Evolutionary conservation across 2,329 filamentous ascomycete genomes (phyloP), one percentile per base, ranked within the genome.

Genomic region (Apiospora kogelbergensis): DNA sequence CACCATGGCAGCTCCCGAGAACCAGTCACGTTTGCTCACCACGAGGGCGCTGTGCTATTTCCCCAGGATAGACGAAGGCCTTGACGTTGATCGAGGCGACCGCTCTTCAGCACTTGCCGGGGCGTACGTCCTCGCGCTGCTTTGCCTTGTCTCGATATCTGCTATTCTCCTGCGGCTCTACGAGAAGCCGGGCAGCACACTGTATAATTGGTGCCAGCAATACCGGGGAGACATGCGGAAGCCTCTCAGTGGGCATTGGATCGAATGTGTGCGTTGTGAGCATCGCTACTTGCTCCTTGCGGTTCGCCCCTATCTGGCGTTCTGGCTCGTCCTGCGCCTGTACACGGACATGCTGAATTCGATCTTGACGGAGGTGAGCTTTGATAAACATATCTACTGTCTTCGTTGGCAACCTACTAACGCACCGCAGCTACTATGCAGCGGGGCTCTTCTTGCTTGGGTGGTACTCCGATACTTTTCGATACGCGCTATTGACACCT

Each of bases 211-310:
- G 73, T 71, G 72, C 22, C 68, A 73, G 15, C 69, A 70, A 26
- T 76, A 73, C 53, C 69, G 73, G 42, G 74, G 73, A 11, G 71
- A 74, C 44, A 72, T 73, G 72, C 68, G 71, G 22, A 70, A 69
- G 53, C 71, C 72, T 2, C 70, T 72, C 7, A 66, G 71, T 17
- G 71, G 72, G 24, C 69, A 73, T 15, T 69, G 68, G 4, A 71
- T 73, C 41, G 71, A 70, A 24, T 76, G 74, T 67, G 68, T 73
- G n/a, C 74, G 74, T 17, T 76, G 74, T 44, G 74, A 76, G 64
- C 74, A 76, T 40, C 71, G 74, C 9, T 72, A 72, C 33, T 40
- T 74, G 48, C 67, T 76, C n/a, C 71, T 76, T 24, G 70, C 74
- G 10, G 69, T 75, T 24, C 72, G 74, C 7, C 74, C 74, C 1